Base-by-base conservation (phyloP, 768 basidiomycete genomes). In the Hemileccinum impolitum region DNA sequence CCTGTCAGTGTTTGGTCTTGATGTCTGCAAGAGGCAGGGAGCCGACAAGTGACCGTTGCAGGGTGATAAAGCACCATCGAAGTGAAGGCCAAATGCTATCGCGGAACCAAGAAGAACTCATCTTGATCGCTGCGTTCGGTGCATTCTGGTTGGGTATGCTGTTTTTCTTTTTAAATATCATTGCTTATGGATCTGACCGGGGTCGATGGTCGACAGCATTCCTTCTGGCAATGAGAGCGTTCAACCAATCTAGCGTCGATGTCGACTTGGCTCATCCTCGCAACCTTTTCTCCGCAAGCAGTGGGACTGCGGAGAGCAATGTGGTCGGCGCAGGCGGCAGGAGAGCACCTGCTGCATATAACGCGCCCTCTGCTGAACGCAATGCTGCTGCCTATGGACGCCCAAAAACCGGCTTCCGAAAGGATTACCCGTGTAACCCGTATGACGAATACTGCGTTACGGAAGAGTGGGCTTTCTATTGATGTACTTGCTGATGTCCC, bases 61-160 rank as follows among this genome's bases (percentile, higher is more conserved):
- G 88, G 58, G 75, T 87, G 39, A 69, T 84, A 39, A 74, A 84
- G 69, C 87, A 90, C 60, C 80, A 89, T 57, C 76, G 77, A 48
- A 72, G 69, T 60, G 85, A 82, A 13, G 59, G 55, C 13, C 77
- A 77, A 43, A 62, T 84, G 52, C 65, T 91, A 57, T 81, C 84
- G 39, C 81, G 80, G 56, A 74, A 73, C 47, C 89, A 91, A 58
- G 86, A 89, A 60, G 87, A 91, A 59, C 75, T 81, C 67, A 70
- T 85, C 17, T 60, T 91, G 65, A 84, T 91, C 52, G 81, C 73
- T 6, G 82, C 84, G 3, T 75, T 90, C 48, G 87, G 82, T 11
- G 68, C 90, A 50, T 79, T 87, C 62, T 90, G 86, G 85, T 71
- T 90, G 43, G 86, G 89, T 89, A 63, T 63, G 80, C 70, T 30